Evolutionary conservation across 2,329 filamentous ascomycete species (phyloP).

Genomic region (Ophiostoma montium): DNA sequence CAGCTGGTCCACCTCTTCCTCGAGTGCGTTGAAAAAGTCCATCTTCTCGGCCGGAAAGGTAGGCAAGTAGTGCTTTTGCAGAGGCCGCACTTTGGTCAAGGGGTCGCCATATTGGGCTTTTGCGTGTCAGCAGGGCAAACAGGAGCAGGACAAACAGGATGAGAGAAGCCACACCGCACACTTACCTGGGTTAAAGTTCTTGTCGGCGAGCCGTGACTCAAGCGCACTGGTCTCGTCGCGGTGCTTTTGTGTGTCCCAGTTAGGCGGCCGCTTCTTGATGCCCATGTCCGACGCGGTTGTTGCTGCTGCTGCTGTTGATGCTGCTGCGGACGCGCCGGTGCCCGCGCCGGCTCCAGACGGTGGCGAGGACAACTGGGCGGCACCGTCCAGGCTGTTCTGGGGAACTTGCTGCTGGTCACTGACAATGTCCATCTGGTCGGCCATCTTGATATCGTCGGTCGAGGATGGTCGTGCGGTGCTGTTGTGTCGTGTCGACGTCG

Average conservation of each 20-base stretch:
- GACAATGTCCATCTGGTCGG: slow-evolving; percentile 13
- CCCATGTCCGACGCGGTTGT: background rate
- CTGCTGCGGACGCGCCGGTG: too few species aligned
- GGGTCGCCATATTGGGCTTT: slow-evolving; percentile 32
- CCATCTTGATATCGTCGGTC: too few species aligned
- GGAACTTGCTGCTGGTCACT: background rate
- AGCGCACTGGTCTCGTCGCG: slow-evolving; percentile 29
- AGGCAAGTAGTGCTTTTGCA: slow-evolving; percentile 14
- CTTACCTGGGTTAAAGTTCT: slow-evolving; percentile 32
- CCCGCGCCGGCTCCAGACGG: too few species aligned
- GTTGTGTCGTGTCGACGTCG: too few species aligned
- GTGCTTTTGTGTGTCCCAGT: slow-evolving; percentile 20
- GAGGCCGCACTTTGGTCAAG: slow-evolving; percentile 24
- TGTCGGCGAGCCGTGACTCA: slow-evolving; percentile 27
- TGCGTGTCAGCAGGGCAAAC: slow-evolving; percentile 4
- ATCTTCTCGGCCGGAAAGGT: background rate
- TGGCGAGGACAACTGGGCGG: too few species aligned
- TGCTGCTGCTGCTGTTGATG: background rate
- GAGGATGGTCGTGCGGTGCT: too few species aligned
- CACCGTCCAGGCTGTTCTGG: background rate
- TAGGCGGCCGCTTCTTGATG: background rate
- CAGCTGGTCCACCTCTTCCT: background rate
- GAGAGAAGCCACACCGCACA: background rate
- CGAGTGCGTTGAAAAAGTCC: background rate
- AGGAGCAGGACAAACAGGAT: background rate